A percentile compares a stretch with the other conserved stretches of the same genome.
Evolutionary conservation across 495 filamentous ascomycete species (phyloP).

Genomic region (Neurospora sp.): DNA sequence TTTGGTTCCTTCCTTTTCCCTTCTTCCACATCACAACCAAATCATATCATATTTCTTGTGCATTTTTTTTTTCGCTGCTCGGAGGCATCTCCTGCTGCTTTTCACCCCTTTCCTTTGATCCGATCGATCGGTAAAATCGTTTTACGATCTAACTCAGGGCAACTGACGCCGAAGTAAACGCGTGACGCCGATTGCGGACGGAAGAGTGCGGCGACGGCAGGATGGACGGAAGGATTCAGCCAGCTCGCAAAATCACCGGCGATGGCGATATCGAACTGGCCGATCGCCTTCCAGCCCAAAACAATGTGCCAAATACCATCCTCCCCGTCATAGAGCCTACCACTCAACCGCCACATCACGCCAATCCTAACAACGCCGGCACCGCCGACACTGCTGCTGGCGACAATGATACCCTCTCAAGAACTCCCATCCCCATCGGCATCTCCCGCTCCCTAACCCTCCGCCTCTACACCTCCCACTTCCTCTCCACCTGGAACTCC

Average conservation of each 20-base stretch:
- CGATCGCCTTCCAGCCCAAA: neutral
- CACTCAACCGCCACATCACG: neutral
- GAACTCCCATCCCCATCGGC: neutral
- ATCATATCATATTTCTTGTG: neutral
- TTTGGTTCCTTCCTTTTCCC: neutral
- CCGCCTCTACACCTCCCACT: conserved; percentile 40
- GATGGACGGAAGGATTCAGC: neutral
- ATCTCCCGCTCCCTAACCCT: conserved; percentile 7
- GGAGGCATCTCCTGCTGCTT: neutral
- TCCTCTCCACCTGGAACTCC: conserved; percentile 63
- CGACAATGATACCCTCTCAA: neutral
- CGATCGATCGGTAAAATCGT: accelerated
- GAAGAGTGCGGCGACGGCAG: neutral
- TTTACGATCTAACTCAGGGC: neutral
- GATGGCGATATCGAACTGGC: neutral
- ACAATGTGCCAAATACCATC: neutral
- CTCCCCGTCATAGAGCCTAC: neutral
- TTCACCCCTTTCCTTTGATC: neutral
- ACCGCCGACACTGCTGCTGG: neutral
- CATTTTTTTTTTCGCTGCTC: neutral
- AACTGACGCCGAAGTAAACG: neutral
- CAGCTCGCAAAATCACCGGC: neutral
- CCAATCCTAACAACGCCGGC: neutral
- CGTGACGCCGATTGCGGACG: neutral
- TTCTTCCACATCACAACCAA: neutral